Base-by-base conservation (phyloP, 352 stramenopile species). In the Globisporangium recalcitrans region DNA sequence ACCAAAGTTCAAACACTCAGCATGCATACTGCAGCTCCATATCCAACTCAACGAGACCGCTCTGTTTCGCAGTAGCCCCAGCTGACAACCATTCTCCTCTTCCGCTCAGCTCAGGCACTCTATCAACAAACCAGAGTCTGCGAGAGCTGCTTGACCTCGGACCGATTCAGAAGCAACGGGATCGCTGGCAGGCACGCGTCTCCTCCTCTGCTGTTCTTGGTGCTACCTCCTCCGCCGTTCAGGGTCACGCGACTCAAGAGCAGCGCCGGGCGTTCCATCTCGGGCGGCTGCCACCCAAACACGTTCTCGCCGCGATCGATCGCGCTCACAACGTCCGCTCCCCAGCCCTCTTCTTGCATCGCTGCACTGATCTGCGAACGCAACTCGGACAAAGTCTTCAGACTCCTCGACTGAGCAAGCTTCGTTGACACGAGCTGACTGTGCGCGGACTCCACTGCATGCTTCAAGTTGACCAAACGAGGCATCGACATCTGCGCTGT, bases 261-360 rank as follows among this genome's bases (percentile, higher is more conserved):
- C 48, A 90, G 69, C 1, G 80, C 75, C 1, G 82, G 80, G 1
- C 80, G 75, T 65, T 89, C 82, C 69, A 88, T 87, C 70, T 91
- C 78, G 1, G 80, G 78, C 11, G 80, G 77, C 60, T 85, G 73
- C 79, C 76, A 92, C n/a, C 80, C 83, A 62, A 92, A 92, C 26
- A 88, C 71, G 10, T 68, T 85, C 59, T 92, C 83, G 10, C 80
- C 83, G 2, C 66, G 67, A 26, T 67, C 64, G 55, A 92, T 90
- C 9, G 83, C 80, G 36, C 68, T 72, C 19, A 73, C 82, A n/a
- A 89, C 62, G 27, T 89, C 76, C 14, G 74, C 65, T 36, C 74
- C 68, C 78, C 80, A 89, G 14, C 81, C 81, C 46, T 86, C 78
- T 27, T 77, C 72, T 19, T 67, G 66, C 66, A 80, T 71, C 19